phyloP scores from a whole-genome alignment of 768 basidiomycete genomes.

The Mycena chlorophos region DNA sequence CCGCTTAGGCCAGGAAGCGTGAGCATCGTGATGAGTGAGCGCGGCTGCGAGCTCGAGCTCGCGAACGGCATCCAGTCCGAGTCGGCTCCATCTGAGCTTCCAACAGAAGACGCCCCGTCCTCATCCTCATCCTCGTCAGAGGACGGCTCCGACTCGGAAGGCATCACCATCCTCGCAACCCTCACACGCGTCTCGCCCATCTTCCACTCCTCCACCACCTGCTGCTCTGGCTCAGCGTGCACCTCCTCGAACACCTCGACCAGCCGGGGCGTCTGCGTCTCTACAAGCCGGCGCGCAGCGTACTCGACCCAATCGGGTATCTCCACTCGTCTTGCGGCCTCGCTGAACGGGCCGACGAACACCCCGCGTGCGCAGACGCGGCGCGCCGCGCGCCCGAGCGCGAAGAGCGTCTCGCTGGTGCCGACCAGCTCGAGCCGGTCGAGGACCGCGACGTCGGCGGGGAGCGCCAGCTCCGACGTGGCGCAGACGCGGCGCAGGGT shows the following conservation, averaged over 20 bases:
- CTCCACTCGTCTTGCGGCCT: background rate
- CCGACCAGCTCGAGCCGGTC: conserved; percentile 13
- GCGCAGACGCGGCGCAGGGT: conserved; percentile 6
- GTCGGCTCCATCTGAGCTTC: background rate
- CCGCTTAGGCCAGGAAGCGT: no score
- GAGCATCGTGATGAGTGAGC: conserved; percentile 2
- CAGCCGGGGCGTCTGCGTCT: background rate
- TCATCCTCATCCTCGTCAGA: background rate
- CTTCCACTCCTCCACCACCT: background rate
- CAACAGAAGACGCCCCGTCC: no score
- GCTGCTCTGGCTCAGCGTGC: background rate
- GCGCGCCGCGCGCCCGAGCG: background rate
- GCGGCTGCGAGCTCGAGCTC: background rate
- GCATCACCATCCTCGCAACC: background rate
- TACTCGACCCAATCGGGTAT: background rate
- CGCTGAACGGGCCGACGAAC: background rate
- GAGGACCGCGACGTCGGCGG: background rate
- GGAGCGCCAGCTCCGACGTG: background rate
- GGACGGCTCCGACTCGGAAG: background rate
- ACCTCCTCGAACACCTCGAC: background rate
- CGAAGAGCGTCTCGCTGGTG: background rate
- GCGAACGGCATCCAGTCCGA: background rate
- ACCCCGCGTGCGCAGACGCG: background rate
- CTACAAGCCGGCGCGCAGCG: background rate
- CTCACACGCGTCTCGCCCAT: background rate